Evolutionary conservation across 305 asterid species (phyloP), one percentile per base, ranked within the genome.

Genomic region (Rubia occidens): DNA sequence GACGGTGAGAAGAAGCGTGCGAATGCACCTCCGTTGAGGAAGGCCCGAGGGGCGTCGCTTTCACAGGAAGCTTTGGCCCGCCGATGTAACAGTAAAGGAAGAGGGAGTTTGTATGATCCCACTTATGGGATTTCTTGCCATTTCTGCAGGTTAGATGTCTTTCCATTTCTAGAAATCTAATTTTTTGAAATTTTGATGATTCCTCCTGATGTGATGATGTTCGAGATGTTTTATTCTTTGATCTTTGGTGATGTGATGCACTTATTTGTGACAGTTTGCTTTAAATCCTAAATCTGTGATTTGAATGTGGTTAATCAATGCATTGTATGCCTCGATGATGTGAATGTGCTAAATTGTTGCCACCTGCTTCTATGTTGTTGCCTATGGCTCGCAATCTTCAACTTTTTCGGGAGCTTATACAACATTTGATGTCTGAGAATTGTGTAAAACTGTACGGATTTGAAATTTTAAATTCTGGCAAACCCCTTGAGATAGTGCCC

Each of bases 41-140:
- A 74, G 75, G 69, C 76, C 47, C 71, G 55, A 71, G 58, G 45
- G 54, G 47, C 66, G 6, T 47, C n/a, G 71, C 74, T 80, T 71
- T 76, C 93, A 2, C 70, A 76, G 2, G 90, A 88, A 51, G 85
- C 81, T 60, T 71, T 87, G 80, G 78, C 80, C 11, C 71, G 84
- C 54, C 87, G 91, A 37, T 87, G 96, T 62, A 63, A 70, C 0
- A 85, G 88, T 81, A 84, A 75, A 73, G 87, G 82, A 54, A 84
- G 96, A 77, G 96, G 97, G 21, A 85, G 89, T 56, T 70, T 85
- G 73, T 88, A 85, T 71, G 86, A 90, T 84, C 93, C 93, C 72
- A 35, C 82, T 81, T 73, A 82, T 79, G 97, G 97, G 39, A 84
- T 91, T 71, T 85, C 82, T 76, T 91, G 97, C 85, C 97, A 91